Evolutionary conservation across 192 early-diverging fungal species (phyloP).

Genomic region (Podila epigama): DNA sequence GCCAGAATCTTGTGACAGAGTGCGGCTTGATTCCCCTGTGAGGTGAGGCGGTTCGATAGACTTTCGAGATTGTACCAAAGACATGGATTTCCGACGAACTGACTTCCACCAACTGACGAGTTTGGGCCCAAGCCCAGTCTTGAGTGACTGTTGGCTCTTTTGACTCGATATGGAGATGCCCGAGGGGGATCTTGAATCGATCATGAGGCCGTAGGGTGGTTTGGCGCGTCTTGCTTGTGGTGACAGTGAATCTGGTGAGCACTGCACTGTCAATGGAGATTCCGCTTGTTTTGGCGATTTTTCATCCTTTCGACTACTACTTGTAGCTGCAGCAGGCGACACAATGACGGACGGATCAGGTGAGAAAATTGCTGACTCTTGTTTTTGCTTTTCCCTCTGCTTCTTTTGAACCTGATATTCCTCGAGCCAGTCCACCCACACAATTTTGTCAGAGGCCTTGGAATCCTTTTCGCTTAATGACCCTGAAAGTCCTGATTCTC

Average conservation of each 20-base stretch:
- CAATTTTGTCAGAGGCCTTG: slow-evolving; percentile 14
- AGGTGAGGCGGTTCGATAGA: slow-evolving; percentile 1
- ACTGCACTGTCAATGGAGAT: not conserved
- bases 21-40: not conserved
- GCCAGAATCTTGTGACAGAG: not conserved
- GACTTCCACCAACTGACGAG: slow-evolving; percentile 51
- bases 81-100: slow-evolving; percentile 44
- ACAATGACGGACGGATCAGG: slow-evolving; percentile 24
- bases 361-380: slow-evolving; percentile 15
- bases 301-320: slow-evolving; percentile 1
- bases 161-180: slow-evolving; percentile 38
- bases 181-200: slow-evolving; percentile 32
- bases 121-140: slow-evolving; percentile 39
- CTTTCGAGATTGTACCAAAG: slow-evolving; percentile 32
- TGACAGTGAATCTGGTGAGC: slow-evolving; percentile 6
- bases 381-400: slow-evolving; percentile 13
- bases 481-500: not conserved
- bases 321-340: slow-evolving; percentile 4
- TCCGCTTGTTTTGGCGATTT: not conserved
- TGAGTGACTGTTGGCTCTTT: slow-evolving; percentile 47
- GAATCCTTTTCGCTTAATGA: not conserved
- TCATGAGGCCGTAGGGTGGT: slow-evolving; percentile 23
- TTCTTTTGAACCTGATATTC: slow-evolving; percentile 38
- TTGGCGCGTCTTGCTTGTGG: slow-evolving; percentile 15
- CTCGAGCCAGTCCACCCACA: slow-evolving; percentile 48